phyloP scores from a whole-genome alignment of 2,329 filamentous ascomycete genomes.

The Neonectria faginata region DNA sequence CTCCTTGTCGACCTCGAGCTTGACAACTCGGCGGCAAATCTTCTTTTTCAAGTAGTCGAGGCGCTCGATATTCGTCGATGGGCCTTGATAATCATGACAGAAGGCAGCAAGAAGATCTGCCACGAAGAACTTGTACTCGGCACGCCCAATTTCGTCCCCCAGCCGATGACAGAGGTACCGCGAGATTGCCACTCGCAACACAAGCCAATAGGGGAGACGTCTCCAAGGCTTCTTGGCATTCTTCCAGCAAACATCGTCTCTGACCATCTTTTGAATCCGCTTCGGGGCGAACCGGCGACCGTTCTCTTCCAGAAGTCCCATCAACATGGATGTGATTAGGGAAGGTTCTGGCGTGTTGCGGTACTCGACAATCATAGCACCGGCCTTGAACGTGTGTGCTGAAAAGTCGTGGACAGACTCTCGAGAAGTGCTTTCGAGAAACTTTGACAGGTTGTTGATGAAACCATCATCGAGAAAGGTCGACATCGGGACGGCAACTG shows the following conservation, averaged over 20 bases:
- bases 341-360: constrained; percentile 70
- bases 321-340: constrained; percentile 70
- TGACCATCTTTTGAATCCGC: constrained; percentile 66
- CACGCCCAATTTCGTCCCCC: constrained; percentile 43
- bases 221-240: constrained; percentile 69
- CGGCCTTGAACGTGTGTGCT: constrained; percentile 65
- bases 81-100: constrained; percentile 52
- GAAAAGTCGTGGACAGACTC: constrained; percentile 67
- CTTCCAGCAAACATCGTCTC: constrained; percentile 69
- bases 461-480: constrained; percentile 44
- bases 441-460: constrained; percentile 56
- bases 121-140: constrained; percentile 70
- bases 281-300: constrained; percentile 56
- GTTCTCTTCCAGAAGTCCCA: constrained; percentile 69
- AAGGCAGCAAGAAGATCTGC: constrained; percentile 59
- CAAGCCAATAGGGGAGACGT: constrained; percentile 71
- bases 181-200: constrained; percentile 69
- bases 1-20: constrained; percentile 40
- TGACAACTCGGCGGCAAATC: constrained; percentile 42
- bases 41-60: constrained; percentile 42
- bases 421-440: constrained; percentile 67
- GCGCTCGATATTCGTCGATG: constrained; percentile 30
- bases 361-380: constrained; percentile 60
- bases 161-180: constrained; percentile 59
- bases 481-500: constrained; percentile 58